phyloP scores from a whole-genome alignment of 805 yeast genomes.

The Metschnikowia orientalis region DNA sequence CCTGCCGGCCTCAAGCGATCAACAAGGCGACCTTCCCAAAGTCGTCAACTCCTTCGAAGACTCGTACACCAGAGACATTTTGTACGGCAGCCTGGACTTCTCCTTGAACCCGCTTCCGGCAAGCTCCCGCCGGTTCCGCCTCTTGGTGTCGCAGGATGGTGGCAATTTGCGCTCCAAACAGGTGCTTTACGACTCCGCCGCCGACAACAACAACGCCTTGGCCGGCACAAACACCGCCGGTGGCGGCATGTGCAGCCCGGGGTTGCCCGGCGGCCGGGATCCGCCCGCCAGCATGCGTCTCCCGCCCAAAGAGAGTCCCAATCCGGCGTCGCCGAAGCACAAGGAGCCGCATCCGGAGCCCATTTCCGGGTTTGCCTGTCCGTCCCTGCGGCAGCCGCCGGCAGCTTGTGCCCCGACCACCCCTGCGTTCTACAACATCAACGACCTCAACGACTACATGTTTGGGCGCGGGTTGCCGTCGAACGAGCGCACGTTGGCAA shows the following conservation, averaged over 20 bases:
- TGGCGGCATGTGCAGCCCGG: too few species aligned
- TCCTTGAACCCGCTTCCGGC: constrained; percentile 17
- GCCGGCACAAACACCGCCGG: background rate
- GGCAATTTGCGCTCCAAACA: constrained; percentile 44
- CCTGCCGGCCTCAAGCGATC: background rate
- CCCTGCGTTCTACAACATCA: constrained; percentile 33
- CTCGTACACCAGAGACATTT: constrained; percentile 40
- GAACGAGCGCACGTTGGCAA: constrained; percentile 39
- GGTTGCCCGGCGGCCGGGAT: too few species aligned
- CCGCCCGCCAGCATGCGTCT: background rate
- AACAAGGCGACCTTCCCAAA: constrained; percentile 3
- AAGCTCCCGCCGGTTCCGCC: constrained; percentile 33
- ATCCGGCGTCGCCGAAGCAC: too few species aligned
- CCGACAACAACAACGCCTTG: constrained; percentile 15
- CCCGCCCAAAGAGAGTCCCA: too few species aligned
- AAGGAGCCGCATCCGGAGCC: constrained; percentile 1
- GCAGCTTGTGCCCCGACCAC: background rate
- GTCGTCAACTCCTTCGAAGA: constrained; percentile 36
- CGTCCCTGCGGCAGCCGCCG: constrained; percentile 2
- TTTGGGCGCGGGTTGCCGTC: constrained; percentile 55
- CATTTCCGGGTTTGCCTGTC: background rate
- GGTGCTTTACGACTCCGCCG: constrained; percentile 43
- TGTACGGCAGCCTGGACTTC: constrained; percentile 39
- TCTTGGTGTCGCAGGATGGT: constrained; percentile 50
- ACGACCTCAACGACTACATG: constrained; percentile 48